Evolutionary conservation across 83 land plant species (phyloP).

Genomic region (Picea engelmannii): DNA sequence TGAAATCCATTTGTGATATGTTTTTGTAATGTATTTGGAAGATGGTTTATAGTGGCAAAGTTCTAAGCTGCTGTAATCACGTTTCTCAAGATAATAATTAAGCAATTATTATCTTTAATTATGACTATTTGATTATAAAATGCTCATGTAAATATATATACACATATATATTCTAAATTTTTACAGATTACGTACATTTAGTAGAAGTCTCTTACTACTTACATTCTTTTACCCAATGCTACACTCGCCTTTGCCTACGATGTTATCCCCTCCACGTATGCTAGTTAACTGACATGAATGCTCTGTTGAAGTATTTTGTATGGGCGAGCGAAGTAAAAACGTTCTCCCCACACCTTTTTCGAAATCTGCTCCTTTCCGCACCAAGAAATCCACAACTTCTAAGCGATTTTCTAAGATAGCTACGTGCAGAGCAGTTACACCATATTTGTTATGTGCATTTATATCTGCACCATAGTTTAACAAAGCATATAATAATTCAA

Average conservation of each 20-base stretch:
- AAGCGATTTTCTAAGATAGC: background rate
- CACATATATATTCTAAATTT: no score
- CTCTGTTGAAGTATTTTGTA: no score
- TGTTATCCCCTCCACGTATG: no score
- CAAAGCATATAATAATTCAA: background rate
- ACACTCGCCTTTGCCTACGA: no score
- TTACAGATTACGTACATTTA: no score
- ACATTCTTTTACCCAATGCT: no score
- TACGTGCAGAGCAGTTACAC: background rate
- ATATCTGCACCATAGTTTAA: background rate
- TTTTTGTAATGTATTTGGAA: background rate
- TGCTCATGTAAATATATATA: no score
- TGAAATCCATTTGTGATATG: conserved; percentile 7
- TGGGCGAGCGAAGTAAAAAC: no score
- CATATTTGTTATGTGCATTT: background rate
- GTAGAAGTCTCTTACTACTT: no score
- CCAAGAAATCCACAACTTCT: background rate
- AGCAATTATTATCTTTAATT: no score
- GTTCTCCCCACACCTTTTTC: background rate
- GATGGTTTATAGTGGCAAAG: background rate
- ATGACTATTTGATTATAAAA: no score
- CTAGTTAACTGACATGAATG: no score
- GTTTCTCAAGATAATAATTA: background rate
- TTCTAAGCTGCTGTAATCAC: background rate
- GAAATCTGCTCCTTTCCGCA: background rate